phyloP scores from a whole-genome alignment of 495 filamentous ascomycete genomes.

The Friedmanniomyces endolithicus region DNA sequence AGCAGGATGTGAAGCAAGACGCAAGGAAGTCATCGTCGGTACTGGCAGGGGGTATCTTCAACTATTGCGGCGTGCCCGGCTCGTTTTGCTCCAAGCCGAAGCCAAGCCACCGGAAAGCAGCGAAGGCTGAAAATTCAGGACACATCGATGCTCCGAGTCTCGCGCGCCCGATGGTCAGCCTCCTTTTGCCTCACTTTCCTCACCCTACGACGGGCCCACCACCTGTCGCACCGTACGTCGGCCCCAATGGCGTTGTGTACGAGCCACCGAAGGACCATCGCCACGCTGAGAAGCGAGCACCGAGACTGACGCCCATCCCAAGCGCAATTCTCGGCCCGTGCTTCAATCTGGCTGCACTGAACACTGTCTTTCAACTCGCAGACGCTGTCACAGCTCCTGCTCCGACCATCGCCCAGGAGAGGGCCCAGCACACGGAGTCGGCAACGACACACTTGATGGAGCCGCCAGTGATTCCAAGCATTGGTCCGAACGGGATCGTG shows the following conservation, averaged over 20 bases:
- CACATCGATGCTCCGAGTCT: background rate
- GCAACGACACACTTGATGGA: too few relatives aligned
- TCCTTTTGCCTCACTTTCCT: background rate
- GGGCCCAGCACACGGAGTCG: too few relatives aligned
- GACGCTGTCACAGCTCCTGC: too few relatives aligned
- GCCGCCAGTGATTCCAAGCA: too few relatives aligned
- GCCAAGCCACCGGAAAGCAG: background rate
- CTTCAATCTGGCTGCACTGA: background rate
- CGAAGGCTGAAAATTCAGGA: background rate
- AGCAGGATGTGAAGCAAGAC: too few relatives aligned
- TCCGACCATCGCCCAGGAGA: too few relatives aligned
- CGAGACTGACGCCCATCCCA: too few relatives aligned
- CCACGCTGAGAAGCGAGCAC: background rate
- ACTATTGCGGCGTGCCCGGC: background rate
- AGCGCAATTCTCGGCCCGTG: background rate
- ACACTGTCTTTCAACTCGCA: too few relatives aligned
- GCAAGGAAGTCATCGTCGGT: background rate
- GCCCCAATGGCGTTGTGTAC: background rate
- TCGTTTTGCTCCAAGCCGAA: background rate
- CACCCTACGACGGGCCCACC: background rate
- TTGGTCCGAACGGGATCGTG: too few relatives aligned
- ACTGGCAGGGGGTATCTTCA: background rate
- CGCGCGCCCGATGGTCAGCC: background rate
- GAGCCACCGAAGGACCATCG: background rate
- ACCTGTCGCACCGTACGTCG: background rate